Conservation (phyloP, 2,329 filamentous ascomycete species). For the Volutella citrinella region DNA sequence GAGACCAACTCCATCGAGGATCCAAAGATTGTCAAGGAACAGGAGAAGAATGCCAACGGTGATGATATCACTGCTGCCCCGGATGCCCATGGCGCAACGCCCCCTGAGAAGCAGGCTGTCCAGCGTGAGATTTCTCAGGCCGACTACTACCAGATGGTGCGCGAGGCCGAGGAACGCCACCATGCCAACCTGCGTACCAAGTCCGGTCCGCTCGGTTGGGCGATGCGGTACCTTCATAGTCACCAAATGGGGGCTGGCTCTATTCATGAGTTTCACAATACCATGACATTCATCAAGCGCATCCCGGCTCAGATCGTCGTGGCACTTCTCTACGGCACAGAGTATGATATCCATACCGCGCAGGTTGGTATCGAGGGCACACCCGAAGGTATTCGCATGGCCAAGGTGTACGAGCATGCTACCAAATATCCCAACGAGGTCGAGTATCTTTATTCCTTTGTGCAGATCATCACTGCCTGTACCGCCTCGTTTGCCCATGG, state of each 20-base stretch:
- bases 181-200: constrained; percentile 61
- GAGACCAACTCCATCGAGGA: constrained; percentile 19
- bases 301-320: constrained; percentile 65
- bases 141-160: constrained; percentile 60
- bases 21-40: constrained; percentile 1
- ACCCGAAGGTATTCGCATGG: constrained; percentile 70
- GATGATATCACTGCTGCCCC: constrained; percentile 40
- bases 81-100: constrained; percentile 16
- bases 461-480: constrained; percentile 65
- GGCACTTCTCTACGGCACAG: constrained; percentile 66
- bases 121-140: constrained; percentile 40
- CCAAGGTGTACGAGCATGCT: constrained; percentile 51
- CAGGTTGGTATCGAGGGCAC: constrained; percentile 69
- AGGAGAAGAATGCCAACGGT: constrained; percentile 9
- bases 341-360: constrained; percentile 80
- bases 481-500: constrained; percentile 74
- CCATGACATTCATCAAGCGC: constrained; percentile 60
- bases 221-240: constrained; percentile 71
- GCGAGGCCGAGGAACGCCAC: constrained; percentile 53
- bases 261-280: constrained; percentile 72
- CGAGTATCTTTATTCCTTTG: constrained; percentile 66
- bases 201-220: constrained; percentile 74
- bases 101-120: constrained; percentile 43
- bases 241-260: constrained; percentile 71
- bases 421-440: constrained; percentile 69